Evolutionary conservation across 1,139 yeast species (phyloP), one percentile per base, ranked within the genome.

Genomic region (Dujonia santamariae): DNA sequence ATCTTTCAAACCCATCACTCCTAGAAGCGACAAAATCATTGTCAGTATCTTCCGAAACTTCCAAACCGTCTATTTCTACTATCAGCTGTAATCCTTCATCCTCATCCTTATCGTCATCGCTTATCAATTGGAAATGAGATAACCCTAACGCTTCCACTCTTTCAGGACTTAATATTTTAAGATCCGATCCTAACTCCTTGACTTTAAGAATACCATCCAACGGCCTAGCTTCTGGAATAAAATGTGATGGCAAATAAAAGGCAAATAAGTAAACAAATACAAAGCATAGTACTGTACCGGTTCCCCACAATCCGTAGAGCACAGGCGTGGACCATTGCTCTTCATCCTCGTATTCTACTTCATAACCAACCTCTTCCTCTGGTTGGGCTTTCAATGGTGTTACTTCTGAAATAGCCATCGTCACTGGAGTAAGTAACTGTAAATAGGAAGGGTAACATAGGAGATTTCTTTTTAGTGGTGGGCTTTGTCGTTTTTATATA

Each of bases 161-260:
- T 19, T 38, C 40, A 11, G 35, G 31, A 15, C 37, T 35, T 15
- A 61, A 45, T 6, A 69, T 64, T 9, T 36, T 40, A 39, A 67
- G 52, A 4, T 42, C 35, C 4, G 56, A 56, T 5, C 47, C 41
- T 32, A 63, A 38, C 4, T 53, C 52, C 2, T 50, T 38, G n/a
- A 68, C 49, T 37, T 56, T 51, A 2, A 42, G 36, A 15, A 68
- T 55, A 1, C 54, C 60, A 0, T 45, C 39, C 26, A 68, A 52
- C 4, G 47, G 50, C 6, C 48, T 49, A 3, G 61, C 50, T 31
- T 56, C 51, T 0, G 75, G 75, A 9, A 67, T 60, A 41, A 59
- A 68, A 28, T 47, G 36, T 27, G 39, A 46, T 0, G 75, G 75
- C 25, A 68, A 48, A 36, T 45, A 51, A 23, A 60, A 42, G 18